Conservation (phyloP, 2,329 filamentous ascomycete genomes). For the Monosporascus sp. region DNA sequence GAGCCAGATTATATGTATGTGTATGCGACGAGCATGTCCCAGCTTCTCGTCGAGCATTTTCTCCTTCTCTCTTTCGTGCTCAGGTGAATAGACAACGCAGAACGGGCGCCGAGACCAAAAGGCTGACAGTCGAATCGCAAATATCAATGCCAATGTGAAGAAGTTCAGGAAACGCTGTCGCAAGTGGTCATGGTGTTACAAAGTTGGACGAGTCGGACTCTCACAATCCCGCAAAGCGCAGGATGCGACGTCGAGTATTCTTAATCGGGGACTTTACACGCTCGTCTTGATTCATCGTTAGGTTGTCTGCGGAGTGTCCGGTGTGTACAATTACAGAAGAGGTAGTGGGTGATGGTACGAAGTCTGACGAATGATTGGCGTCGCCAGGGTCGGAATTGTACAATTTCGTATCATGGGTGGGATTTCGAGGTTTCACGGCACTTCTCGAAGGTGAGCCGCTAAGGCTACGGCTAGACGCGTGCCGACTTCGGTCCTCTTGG, state of each 20-base stretch:
- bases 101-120: too few species aligned
- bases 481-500: conserved; percentile 8
- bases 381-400: background rate
- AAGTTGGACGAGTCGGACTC: background rate
- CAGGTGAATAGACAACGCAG: too few species aligned
- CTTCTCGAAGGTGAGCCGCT: background rate
- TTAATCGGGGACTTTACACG: background rate
- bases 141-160: background rate
- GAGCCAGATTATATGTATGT: background rate
- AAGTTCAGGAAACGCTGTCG: background rate
- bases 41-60: too few species aligned
- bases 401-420: conserved; percentile 1
- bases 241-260: conserved; percentile 8
- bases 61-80: too few species aligned
- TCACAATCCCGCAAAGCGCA: conserved; percentile 6
- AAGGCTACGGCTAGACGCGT: background rate
- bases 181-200: background rate
- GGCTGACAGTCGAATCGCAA: background rate
- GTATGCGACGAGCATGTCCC: too few species aligned
- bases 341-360: conserved; percentile 3
- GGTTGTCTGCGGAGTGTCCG: conserved; percentile 20
- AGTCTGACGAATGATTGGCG: conserved; percentile 7
- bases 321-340: conserved; percentile 24
- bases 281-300: conserved; percentile 1
- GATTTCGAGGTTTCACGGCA: background rate